Base-by-base conservation (phyloP, 345 rosid species). In the Pelargonium nanum region DNA sequence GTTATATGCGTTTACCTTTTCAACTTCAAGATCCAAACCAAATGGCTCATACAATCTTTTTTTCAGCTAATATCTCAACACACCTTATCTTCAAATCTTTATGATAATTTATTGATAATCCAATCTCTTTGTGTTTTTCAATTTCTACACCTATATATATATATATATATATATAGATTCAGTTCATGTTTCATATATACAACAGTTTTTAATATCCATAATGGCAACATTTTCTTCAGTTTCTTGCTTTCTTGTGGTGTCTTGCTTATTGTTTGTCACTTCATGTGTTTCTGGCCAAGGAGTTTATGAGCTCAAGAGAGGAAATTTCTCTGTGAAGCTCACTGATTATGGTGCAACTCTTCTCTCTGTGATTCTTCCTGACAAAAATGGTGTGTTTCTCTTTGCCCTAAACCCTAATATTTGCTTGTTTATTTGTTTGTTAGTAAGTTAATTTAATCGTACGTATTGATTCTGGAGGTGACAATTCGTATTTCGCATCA, bases 261-360 rank as follows among this genome's bases (percentile, higher is more conserved):
- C 45, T 40, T 40, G 48, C 48, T 40, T 40, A 40, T 40, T 40
- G 48, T 6, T 40, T 40, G 48, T 12, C 0, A 40, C 48, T 12
- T 1, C 13, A n/a, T n/a, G n/a, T 34, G 45, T 34, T 34, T 34
- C 45, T 34, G 48, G 0, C 15, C 48, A 40, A 40, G 75, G 74
- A 0, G 15, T 74, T 0, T 83, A 80, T 61, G 79, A 75, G 34
- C 75, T 85, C 19, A 78, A 57, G 59, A 80, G 72, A 59, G 85
- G 92, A 26, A 44, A 59, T 40, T 67, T 85, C 12, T 72, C 83
- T 12, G 63, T 75, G 34, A 71, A 69, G 9, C 71, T 85, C 78
- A 78, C 92, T 10, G 80, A 85, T 68, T 88, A 77, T 59, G 96
- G 92, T 51, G 96, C 96, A 13, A 76, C 80, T 6, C 68, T 85